Conservation (phyloP, 257 asterid genomes). For the Verbena officinalis region DNA sequence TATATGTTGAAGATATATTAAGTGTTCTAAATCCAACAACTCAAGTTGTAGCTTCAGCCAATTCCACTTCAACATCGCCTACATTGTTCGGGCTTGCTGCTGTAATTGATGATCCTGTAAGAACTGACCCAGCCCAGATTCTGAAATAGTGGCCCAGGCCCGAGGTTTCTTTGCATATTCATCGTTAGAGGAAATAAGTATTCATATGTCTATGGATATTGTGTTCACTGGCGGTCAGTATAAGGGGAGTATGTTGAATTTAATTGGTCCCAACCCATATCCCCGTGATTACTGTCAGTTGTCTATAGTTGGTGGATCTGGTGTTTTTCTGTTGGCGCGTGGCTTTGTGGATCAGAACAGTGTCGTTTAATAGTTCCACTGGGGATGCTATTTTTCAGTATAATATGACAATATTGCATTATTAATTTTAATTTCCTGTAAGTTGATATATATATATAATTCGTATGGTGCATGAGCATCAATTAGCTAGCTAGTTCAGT, state of each 20-base stretch:
- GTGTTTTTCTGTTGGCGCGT: constrained; percentile 45
- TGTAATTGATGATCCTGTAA: constrained; percentile 39
- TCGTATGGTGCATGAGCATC: not conserved
- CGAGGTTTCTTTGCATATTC: constrained; percentile 32
- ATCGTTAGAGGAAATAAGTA: constrained; percentile 23
- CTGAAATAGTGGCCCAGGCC: constrained; percentile 36
- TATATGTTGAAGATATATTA: constrained; percentile 38
- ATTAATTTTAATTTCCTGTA: not conserved
- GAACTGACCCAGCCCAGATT: constrained; percentile 5
- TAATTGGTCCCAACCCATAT: constrained; percentile 34
- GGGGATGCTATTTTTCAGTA: constrained; percentile 46
- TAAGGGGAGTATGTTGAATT: constrained; percentile 43
- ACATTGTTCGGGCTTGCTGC: constrained; percentile 24
- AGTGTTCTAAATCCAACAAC: constrained; percentile 22
- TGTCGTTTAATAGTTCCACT: constrained; percentile 19
- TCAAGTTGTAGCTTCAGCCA: constrained; percentile 25
- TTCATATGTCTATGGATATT: constrained; percentile 30
- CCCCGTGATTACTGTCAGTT: constrained; percentile 26
- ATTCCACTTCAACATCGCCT: constrained; percentile 25
- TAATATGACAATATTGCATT: constrained; percentile 32
- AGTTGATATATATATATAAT: too few species aligned
- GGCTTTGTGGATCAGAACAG: constrained; percentile 31
- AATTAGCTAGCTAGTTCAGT: too few species aligned
- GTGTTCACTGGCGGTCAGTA: constrained; percentile 33
- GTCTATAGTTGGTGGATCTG: constrained; percentile 54